Evolutionary conservation across 192 early-diverging fungal genomes (phyloP).

Genomic region (Phycomyces nitens): DNA sequence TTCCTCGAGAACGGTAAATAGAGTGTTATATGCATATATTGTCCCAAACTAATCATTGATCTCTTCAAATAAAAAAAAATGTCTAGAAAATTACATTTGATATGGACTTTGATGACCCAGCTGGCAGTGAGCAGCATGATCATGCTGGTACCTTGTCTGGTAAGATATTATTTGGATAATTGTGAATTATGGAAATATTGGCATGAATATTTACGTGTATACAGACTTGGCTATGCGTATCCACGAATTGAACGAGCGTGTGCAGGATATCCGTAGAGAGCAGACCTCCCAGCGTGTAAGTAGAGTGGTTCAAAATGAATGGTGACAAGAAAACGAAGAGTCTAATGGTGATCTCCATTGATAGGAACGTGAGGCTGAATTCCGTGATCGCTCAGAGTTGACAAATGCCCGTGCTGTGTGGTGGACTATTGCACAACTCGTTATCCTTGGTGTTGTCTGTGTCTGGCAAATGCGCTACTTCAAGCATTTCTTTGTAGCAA

Average conservation of each 20-base stretch:
- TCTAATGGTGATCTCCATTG: constrained; percentile 4
- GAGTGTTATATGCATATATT: neutral
- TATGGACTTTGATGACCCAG: constrained; percentile 43
- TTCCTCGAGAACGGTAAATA: constrained; percentile 58
- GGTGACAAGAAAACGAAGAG: neutral
- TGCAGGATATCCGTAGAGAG: constrained; percentile 81
- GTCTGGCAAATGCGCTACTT: constrained; percentile 89
- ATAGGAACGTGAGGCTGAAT: constrained; percentile 86
- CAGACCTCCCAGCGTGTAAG: constrained; percentile 85
- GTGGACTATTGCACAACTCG: constrained; percentile 86
- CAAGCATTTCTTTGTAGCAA: constrained; percentile 82
- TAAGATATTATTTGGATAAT: too few relatives aligned
- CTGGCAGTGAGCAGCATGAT: constrained; percentile 27
- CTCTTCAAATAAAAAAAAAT: constrained; percentile 9
- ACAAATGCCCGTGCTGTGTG: constrained; percentile 82
- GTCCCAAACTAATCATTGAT: too few relatives aligned
- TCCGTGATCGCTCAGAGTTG: constrained; percentile 79
- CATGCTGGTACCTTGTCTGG: constrained; percentile 36
- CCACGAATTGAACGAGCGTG: constrained; percentile 77
- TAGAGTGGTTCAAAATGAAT: neutral
- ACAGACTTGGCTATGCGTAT: constrained; percentile 69
- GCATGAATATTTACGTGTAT: constrained; percentile 4
- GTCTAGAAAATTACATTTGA: constrained; percentile 46
- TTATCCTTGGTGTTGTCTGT: constrained; percentile 70
- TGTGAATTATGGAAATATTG: neutral